Percentiles rank a stretch among this genome's conserved stretches.
Conservation (phyloP, 768 basidiomycete species). For the Phallus indusiatus region DNA sequence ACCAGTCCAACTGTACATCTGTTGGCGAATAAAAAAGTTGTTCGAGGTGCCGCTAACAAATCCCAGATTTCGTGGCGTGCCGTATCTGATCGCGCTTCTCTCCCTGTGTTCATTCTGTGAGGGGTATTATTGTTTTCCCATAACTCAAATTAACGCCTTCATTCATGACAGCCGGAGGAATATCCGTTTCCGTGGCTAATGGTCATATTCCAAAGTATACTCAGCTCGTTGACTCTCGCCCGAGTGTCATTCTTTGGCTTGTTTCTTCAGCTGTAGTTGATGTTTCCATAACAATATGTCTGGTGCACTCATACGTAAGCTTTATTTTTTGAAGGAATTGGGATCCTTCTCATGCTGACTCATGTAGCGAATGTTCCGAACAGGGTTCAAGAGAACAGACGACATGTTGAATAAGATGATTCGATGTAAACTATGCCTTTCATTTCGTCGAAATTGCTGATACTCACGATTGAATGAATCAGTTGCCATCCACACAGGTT, state of each 20-base stretch:
- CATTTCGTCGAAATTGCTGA: background rate
- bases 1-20: slow-evolving; percentile 18
- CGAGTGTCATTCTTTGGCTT: slow-evolving; percentile 35
- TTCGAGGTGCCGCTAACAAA: too few species aligned
- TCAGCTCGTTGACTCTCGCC: slow-evolving; percentile 25
- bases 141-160: too few species aligned
- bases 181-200: slow-evolving; percentile 25
- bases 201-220: slow-evolving; percentile 24
- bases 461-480: background rate
- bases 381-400: slow-evolving; percentile 28
- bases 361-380: slow-evolving; percentile 27
- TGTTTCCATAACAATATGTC: slow-evolving; percentile 33
- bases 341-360: background rate
- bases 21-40: slow-evolving; percentile 16
- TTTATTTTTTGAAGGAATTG: background rate
- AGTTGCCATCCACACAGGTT: slow-evolving; percentile 26
- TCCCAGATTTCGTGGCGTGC: too few species aligned
- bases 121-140: too few species aligned
- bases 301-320: slow-evolving; percentile 34
- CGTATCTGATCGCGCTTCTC: too few species aligned
- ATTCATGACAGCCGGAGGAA: slow-evolving; percentile 25
- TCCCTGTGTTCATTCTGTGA: too few species aligned
- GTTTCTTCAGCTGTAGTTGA: slow-evolving; percentile 35
- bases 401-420: slow-evolving; percentile 28
- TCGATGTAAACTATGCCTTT: slow-evolving; percentile 16